These are phyloP conservation scores for Claviceps pusilla DNA, from an alignment of 2,329 filamentous ascomycete species.

Conservation along the genomic window DNA sequence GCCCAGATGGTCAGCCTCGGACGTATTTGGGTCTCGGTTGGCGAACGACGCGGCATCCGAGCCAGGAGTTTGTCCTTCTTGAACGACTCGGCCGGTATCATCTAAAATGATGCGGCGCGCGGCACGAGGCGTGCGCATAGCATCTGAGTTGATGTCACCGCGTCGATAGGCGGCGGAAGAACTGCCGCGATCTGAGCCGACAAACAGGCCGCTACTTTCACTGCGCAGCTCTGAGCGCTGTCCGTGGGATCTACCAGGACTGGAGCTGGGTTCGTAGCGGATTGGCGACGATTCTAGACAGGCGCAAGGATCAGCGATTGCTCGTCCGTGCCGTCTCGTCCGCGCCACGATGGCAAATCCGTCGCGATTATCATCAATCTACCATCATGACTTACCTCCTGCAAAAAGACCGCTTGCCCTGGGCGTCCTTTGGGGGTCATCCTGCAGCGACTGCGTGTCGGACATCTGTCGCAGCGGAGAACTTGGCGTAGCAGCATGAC, in stretches of 20 bases:
- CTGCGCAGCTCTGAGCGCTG: slow-evolving; percentile 60
- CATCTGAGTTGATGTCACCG: slow-evolving; percentile 77
- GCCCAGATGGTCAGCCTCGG: slow-evolving; percentile 77
- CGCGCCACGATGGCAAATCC: background rate
- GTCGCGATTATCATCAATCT: background rate
- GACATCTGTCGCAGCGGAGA: slow-evolving; percentile 46
- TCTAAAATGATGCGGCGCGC: slow-evolving; percentile 44
- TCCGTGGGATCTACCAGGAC: slow-evolving; percentile 50
- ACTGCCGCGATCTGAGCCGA: slow-evolving; percentile 46
- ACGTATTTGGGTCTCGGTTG: slow-evolving; percentile 64
- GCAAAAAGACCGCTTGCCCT: slow-evolving; percentile 45
- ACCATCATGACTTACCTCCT: slow-evolving; percentile 38
- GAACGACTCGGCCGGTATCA: slow-evolving; percentile 41
- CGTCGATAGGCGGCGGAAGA: slow-evolving; percentile 45
- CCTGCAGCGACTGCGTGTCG: slow-evolving; percentile 35
- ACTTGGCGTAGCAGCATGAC: slow-evolving; percentile 30
- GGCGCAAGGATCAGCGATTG: slow-evolving; percentile 5
- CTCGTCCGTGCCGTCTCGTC: background rate
- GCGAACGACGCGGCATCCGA: slow-evolving; percentile 48
- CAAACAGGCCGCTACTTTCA: slow-evolving; percentile 77
- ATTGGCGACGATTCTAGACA: slow-evolving; percentile 76
- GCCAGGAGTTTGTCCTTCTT: slow-evolving; percentile 33
- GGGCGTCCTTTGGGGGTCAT: slow-evolving; percentile 51
- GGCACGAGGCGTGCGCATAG: slow-evolving; percentile 39
- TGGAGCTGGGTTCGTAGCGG: slow-evolving; percentile 79